Evolutionary conservation across 2,329 filamentous ascomycete species (phyloP).

Genomic region (Microcyclosporella mali): DNA sequence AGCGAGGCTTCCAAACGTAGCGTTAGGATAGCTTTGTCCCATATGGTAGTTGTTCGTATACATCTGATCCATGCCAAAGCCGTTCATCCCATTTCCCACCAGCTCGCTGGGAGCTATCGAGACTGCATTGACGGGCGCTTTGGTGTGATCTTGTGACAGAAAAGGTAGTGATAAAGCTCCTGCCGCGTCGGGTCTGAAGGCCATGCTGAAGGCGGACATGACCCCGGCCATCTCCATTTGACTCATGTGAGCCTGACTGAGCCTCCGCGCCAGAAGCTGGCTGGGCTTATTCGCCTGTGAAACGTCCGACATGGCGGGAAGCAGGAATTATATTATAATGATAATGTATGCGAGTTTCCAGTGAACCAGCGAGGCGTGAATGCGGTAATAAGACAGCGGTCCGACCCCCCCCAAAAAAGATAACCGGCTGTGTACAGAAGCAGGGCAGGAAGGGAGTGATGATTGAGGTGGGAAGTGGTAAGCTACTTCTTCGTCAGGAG

Average conservation of each 20-base stretch:
- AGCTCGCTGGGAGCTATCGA: slow-evolving; percentile 21
- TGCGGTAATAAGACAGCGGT: not conserved
- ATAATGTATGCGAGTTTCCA: not conserved
- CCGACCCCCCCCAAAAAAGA: not conserved
- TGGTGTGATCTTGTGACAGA: slow-evolving; percentile 16
- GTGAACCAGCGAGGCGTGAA: too few relatives aligned
- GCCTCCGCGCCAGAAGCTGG: slow-evolving; percentile 22
- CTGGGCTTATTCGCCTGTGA: slow-evolving; percentile 15
- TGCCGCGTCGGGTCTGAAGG: slow-evolving; percentile 23
- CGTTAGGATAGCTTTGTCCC: slow-evolving; percentile 10
- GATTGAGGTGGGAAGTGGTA: not conserved
- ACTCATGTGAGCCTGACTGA: slow-evolving; percentile 23
- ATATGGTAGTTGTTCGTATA: slow-evolving; percentile 11
- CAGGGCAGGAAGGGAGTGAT: not conserved
- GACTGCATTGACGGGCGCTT: slow-evolving; percentile 10
- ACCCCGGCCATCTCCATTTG: slow-evolving; percentile 22
- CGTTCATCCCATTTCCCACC: slow-evolving; percentile 13
- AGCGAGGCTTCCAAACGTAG: slow-evolving; percentile 20
- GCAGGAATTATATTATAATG: not conserved
- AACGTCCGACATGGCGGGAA: slow-evolving; percentile 18
- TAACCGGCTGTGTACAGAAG: not conserved
- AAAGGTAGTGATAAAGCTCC: slow-evolving; percentile 14
- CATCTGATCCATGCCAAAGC: slow-evolving; percentile 9
- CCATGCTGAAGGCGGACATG: slow-evolving; percentile 27
- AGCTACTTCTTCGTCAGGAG: slow-evolving; percentile 2